Evolutionary conservation across 164 flowering plant genomes (phyloP).

Genomic region (Akebia trifoliata): DNA sequence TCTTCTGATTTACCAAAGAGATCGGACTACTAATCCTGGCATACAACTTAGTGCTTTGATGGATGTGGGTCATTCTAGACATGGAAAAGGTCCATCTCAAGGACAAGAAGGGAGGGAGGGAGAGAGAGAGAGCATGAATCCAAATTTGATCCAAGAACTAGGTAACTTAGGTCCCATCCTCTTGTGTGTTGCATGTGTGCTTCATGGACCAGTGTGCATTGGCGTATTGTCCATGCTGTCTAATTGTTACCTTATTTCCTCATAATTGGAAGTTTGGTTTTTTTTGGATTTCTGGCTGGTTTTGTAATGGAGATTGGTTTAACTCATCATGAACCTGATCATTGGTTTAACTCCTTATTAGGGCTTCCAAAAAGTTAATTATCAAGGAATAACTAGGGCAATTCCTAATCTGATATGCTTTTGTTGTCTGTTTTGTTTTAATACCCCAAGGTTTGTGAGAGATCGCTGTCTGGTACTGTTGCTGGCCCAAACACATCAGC

Average conservation of each 20-base stretch:
- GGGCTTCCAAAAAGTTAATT: background rate
- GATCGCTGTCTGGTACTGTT: constrained; percentile 74
- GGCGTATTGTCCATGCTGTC: background rate
- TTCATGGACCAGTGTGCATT: background rate
- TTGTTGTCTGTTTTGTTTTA: background rate
- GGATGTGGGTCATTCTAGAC: too few species aligned
- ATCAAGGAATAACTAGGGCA: background rate
- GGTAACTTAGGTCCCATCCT: background rate
- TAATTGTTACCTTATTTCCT: background rate
- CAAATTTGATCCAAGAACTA: too few species aligned
- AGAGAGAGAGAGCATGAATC: too few species aligned
- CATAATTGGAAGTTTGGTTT: background rate
- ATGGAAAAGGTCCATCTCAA: too few species aligned
- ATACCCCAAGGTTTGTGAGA: constrained; percentile 65
- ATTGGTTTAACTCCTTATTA: too few species aligned
- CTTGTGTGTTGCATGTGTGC: background rate
- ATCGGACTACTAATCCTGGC: too few species aligned
- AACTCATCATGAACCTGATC: background rate
- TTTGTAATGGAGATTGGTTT: background rate
- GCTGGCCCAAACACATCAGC: constrained; percentile 66
- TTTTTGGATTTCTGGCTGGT: background rate
- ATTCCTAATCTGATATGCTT: background rate
- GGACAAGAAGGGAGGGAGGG: too few species aligned
- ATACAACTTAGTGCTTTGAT: too few species aligned
- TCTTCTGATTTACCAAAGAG: too few species aligned